These are phyloP conservation scores for Prunus persica DNA, from an alignment of 306 rosid genomes.

Conservation along the genomic window DNA sequence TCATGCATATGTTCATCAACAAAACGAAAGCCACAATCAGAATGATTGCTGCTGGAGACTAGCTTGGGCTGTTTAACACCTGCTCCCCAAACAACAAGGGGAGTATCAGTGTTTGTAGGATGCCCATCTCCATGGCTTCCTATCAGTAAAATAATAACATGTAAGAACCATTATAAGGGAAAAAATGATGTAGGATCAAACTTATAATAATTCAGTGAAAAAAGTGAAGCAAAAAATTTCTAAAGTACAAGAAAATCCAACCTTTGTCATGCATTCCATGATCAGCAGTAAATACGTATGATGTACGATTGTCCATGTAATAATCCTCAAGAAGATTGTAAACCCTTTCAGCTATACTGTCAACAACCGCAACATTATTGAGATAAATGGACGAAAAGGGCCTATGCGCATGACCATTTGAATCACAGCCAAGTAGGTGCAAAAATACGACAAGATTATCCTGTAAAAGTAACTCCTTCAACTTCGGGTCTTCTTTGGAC, in stretches of 20 bases:
- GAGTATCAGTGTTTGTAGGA: constrained; percentile 90
- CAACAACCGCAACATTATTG: constrained; percentile 87
- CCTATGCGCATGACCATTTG: constrained; percentile 92
- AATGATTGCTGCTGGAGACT: constrained; percentile 62
- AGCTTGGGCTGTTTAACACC: constrained; percentile 78
- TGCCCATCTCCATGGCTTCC: constrained; percentile 98
- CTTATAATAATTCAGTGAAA: not conserved
- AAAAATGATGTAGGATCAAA: not conserved
- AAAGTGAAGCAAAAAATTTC: constrained; percentile 12
- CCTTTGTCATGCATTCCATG: constrained; percentile 98
- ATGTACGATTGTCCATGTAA: constrained; percentile 68
- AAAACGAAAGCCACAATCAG: constrained; percentile 66
- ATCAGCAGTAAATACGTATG: constrained; percentile 85
- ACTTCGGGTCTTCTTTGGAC: constrained; percentile 61
- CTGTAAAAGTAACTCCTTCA: constrained; percentile 61
- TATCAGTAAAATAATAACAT: constrained; percentile 26
- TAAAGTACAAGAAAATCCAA: constrained; percentile 27
- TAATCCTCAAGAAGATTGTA: constrained; percentile 69
- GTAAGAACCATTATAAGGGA: not conserved
- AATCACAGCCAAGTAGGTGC: constrained; percentile 89
- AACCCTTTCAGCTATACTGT: constrained; percentile 76
- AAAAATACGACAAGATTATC: constrained; percentile 73
- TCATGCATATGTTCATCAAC: constrained; percentile 83
- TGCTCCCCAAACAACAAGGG: constrained; percentile 96
- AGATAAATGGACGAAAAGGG: constrained; percentile 84